These are phyloP conservation scores for Chlamydomonas incerta DNA, from an alignment of 139 green algal genomes.

Conservation along the genomic window DNA sequence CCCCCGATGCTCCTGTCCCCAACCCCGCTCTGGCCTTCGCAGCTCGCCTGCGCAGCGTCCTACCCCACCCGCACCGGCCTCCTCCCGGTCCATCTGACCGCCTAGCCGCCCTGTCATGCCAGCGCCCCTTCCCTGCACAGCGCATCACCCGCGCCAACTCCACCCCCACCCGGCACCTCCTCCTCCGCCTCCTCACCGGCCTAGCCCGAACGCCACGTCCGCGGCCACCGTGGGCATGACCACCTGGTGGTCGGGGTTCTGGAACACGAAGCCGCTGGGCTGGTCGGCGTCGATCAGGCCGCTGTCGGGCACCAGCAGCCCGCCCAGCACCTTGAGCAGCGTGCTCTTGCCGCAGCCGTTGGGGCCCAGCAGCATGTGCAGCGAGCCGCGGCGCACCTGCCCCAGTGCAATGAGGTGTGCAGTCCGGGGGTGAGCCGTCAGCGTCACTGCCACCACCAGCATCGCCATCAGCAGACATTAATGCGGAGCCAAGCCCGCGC, in stretches of 20 bases:
- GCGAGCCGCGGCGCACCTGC: conserved; percentile 60
- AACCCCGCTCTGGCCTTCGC: too few species aligned
- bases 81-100: too few species aligned
- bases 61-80: too few species aligned
- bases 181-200: conserved; percentile 56
- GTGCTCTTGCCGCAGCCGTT: conserved; percentile 94
- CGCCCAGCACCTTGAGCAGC: conserved; percentile 85
- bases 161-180: not conserved
- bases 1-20: too few species aligned
- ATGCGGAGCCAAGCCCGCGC: too few species aligned
- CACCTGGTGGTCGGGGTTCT: conserved; percentile 98
- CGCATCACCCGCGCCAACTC: not conserved
- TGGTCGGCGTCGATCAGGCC: conserved; percentile 65
- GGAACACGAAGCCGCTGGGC: conserved; percentile 94
- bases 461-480: too few species aligned
- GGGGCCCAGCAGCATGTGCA: conserved; percentile 95
- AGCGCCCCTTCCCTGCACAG: too few species aligned
- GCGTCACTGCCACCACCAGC: too few species aligned
- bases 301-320: conserved; percentile 73
- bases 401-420: too few species aligned
- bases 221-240: conserved; percentile 78
- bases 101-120: too few species aligned
- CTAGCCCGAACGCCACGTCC: conserved; percentile 97
- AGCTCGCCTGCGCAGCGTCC: too few species aligned
- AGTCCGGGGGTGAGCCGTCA: too few species aligned